phyloP scores from a whole-genome alignment of 768 basidiomycete genomes.

The Pleurotus pulmonarius region DNA sequence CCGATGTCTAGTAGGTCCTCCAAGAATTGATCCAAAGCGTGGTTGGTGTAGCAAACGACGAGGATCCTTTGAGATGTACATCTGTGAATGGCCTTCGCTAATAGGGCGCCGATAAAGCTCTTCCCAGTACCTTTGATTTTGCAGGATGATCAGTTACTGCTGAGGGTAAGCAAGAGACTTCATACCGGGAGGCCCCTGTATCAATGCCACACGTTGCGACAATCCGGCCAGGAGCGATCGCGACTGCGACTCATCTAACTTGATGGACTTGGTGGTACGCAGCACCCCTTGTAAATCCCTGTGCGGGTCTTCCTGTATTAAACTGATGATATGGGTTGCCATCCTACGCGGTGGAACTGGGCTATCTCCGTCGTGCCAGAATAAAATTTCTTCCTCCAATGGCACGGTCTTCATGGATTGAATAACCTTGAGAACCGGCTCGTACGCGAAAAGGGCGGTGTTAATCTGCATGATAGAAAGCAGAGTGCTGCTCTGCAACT shows the following conservation, averaged over 20 bases:
- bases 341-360: constrained; percentile 9
- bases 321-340: constrained; percentile 14
- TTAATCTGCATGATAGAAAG: constrained; percentile 54
- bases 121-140: constrained; percentile 60
- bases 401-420: constrained; percentile 43
- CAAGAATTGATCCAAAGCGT: constrained; percentile 70
- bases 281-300: constrained; percentile 40
- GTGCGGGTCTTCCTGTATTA: constrained; percentile 26
- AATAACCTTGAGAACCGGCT: constrained; percentile 55
- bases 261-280: constrained; percentile 31
- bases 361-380: constrained; percentile 38
- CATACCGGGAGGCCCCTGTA: constrained; percentile 72
- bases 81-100: constrained; percentile 58
- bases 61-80: constrained; percentile 47
- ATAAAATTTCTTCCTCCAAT: constrained; percentile 45
- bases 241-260: constrained; percentile 50
- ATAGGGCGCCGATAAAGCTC: constrained; percentile 65
- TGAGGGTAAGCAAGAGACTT: neutral
- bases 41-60: constrained; percentile 73
- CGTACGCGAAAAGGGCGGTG: constrained; percentile 58
- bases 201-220: constrained; percentile 52
- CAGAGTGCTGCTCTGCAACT: constrained; percentile 29
- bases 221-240: constrained; percentile 47
- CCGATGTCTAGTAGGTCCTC: constrained; percentile 59
- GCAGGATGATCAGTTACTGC: neutral